Evolutionary conservation across 257 asterid genomes (phyloP), one percentile per base, ranked within the genome.

Genomic region (Asclepias syriaca): DNA sequence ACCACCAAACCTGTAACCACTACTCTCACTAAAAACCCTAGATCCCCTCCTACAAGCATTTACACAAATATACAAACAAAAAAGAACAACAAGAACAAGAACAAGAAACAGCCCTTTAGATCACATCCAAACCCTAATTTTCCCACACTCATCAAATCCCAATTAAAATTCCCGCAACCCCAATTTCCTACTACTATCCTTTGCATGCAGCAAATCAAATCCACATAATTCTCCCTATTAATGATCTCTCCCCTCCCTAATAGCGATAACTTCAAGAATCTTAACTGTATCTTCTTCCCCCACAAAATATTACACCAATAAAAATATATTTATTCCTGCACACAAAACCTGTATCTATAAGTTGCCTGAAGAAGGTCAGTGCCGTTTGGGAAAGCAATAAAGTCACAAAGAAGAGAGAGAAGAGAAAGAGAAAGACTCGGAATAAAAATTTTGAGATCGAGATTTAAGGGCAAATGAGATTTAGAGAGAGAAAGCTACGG

Each of bases 41-140:
- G 83, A 91, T 85, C 85, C 81, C 83, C 87, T 75, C 77, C 88
- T 73, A 84, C 68, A 78, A 85, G 89, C 97, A 91, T 91, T 83
- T 89, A 91, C 75, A 75, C 82, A 67, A 66, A 72, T 61, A 40
- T 45, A 75, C 70, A 53, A 66, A 48, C 4, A 37, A 18, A 34
- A 45, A 43, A 43, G 48, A 43, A 43, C 48, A 66, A 48, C 4
- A 37, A 11, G 21, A 45, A 12, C 74, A 65, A 51, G 56, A 14
- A 48, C 71, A 68, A 73, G 68, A 72, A 78, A 64, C 55, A 16
- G 32, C 68, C 50, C 29, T 64, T 40, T 3, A 46, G 58, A 45
- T 70, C 79, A 78, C 88, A 78, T 68, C 81, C 87, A 81, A 72
- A 71, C 89, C 86, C 85, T 71, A 79, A 83, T 79, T 76, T 82